Conservation (phyloP, 192 early-diverging fungal species). For the Umbelopsis vinacea region DNA sequence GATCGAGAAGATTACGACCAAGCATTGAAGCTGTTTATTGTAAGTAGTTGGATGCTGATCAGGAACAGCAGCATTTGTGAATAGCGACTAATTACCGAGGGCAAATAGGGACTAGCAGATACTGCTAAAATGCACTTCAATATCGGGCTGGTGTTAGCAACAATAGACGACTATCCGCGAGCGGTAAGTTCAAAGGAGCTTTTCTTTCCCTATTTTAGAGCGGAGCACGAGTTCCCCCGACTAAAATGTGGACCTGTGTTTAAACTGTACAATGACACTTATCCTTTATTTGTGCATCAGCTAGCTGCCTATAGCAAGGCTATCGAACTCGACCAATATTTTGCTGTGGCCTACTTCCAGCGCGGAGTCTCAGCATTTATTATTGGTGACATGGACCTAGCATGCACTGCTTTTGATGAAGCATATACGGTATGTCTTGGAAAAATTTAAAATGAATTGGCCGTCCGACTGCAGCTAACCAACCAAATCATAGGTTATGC, state of each 20-base stretch:
- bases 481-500: slow-evolving; percentile 57
- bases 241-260: neutral
- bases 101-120: slow-evolving; percentile 76
- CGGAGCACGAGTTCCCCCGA: neutral
- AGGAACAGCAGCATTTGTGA: too few relatives aligned
- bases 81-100: neutral
- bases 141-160: slow-evolving; percentile 83
- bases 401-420: slow-evolving; percentile 80
- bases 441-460: neutral
- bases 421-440: slow-evolving; percentile 67
- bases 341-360: slow-evolving; percentile 93
- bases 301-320: slow-evolving; percentile 75
- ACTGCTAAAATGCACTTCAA: slow-evolving; percentile 97
- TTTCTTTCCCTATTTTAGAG: neutral
- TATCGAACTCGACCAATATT: slow-evolving; percentile 80
- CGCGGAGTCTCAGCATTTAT: slow-evolving; percentile 86
- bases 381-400: slow-evolving; percentile 66
- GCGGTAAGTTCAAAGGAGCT: slow-evolving; percentile 70
- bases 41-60: slow-evolving; percentile 43
- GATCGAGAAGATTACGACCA: slow-evolving; percentile 72
- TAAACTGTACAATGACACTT: slow-evolving; percentile 33
- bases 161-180: slow-evolving; percentile 70
- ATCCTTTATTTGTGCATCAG: slow-evolving; percentile 50
- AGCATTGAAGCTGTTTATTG: slow-evolving; percentile 71
- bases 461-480: neutral